A percentile compares a stretch with the other conserved stretches of the same genome.
These are phyloP conservation scores for Mycena crocata DNA, from an alignment of 768 basidiomycete genomes.

Conservation along the genomic window DNA sequence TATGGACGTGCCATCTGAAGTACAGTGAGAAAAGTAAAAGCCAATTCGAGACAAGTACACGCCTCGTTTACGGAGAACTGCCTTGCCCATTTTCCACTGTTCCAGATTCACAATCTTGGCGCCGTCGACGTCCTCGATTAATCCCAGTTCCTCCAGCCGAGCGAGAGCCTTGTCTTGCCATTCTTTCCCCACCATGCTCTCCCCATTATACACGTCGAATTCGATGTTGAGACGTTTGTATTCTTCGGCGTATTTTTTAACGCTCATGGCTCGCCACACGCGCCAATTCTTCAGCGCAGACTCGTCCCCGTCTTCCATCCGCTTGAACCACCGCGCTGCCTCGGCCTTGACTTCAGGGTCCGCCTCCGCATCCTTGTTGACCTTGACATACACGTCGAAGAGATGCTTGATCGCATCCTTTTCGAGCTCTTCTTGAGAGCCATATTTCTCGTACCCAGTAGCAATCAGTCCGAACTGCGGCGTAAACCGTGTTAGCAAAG, in stretches of 20 bases:
- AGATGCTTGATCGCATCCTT: slow-evolving; percentile 95
- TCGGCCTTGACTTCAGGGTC: slow-evolving; percentile 79
- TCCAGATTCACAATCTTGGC: slow-evolving; percentile 90
- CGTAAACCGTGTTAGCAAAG: slow-evolving; percentile 4
- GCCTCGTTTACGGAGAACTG: slow-evolving; percentile 90
- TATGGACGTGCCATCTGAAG: slow-evolving; percentile 89
- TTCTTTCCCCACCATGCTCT: slow-evolving; percentile 81
- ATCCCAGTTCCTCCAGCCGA: slow-evolving; percentile 73
- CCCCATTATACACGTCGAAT: slow-evolving; percentile 94
- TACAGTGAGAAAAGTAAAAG: not conserved
- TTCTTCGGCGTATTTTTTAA: slow-evolving; percentile 89
- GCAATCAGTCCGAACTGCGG: slow-evolving; percentile 87
- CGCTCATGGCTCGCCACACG: slow-evolving; percentile 90
- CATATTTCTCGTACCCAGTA: slow-evolving; percentile 92
- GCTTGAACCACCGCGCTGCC: slow-evolving; percentile 90
- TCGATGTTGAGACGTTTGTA: slow-evolving; percentile 90
- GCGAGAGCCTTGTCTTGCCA: slow-evolving; percentile 80
- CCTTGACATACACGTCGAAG: slow-evolving; percentile 93
- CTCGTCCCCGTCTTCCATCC: slow-evolving; percentile 95
- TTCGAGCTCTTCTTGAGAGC: slow-evolving; percentile 84
- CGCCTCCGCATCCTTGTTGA: slow-evolving; percentile 85
- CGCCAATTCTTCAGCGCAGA: slow-evolving; percentile 88
- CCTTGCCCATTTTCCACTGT: slow-evolving; percentile 91
- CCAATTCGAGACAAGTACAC: slow-evolving; percentile 29
- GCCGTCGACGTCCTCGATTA: slow-evolving; percentile 83